phyloP scores from a whole-genome alignment of 345 rosid species.

The Melastoma malabathricum region DNA sequence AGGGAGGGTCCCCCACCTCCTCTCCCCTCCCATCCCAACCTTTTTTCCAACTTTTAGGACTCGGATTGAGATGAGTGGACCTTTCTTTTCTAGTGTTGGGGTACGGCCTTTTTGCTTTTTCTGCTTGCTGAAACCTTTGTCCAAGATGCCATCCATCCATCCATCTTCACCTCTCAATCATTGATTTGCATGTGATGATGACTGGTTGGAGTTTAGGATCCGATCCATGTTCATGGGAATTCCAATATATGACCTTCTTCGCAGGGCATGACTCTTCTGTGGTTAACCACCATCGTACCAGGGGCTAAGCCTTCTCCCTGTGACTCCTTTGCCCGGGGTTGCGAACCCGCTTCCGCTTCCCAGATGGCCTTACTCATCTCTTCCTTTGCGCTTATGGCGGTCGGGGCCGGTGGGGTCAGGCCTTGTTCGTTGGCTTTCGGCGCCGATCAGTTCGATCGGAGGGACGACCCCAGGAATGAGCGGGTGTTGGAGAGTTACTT shows the following conservation, averaged over 20 bases:
- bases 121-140: no score
- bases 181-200: no score
- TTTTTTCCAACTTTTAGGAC: no score
- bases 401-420: constrained; percentile 21
- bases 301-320: constrained; percentile 46
- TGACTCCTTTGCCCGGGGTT: constrained; percentile 12
- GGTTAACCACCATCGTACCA: constrained; percentile 63
- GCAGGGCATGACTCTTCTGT: constrained; percentile 52
- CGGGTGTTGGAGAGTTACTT: constrained; percentile 18
- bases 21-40: no score
- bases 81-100: no score
- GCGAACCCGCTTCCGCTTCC: constrained; percentile 34
- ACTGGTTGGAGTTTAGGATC: no score
- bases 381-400: constrained; percentile 19
- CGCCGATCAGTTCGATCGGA: constrained; percentile 20
- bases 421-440: constrained; percentile 22
- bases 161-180: no score
- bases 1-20: no score
- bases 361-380: constrained; percentile 23
- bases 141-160: no score
- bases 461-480: constrained; percentile 11
- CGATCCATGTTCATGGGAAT: no score
- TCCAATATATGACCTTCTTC: neutral
- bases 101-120: no score
- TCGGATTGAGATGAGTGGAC: no score